Conservation (phyloP, 78 protist genomes). For the Protostelium mycophagum region DNA sequence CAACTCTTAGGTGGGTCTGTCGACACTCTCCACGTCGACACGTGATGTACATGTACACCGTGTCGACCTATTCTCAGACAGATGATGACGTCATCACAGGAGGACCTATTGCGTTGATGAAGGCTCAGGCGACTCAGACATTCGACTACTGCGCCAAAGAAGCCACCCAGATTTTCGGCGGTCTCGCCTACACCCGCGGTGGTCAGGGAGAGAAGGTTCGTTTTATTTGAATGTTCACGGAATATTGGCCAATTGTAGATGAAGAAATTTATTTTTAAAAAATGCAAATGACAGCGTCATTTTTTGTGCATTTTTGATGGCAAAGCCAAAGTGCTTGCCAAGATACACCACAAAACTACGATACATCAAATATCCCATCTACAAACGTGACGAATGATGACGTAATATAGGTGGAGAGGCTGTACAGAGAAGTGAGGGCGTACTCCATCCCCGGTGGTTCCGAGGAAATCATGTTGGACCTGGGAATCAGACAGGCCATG, state of each 20-base stretch:
- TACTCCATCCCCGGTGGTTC: slow-evolving; percentile 35
- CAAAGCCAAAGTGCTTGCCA: too few species aligned
- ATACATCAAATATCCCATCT: too few species aligned
- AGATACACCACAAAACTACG: too few species aligned
- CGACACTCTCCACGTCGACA: too few species aligned
- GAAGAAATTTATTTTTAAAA: too few species aligned
- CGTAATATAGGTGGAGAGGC: slow-evolving; percentile 12
- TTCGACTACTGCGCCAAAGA: slow-evolving; percentile 60
- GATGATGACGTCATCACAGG: too few species aligned
- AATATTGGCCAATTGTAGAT: too few species aligned
- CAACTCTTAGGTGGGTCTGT: slow-evolving; percentile 33
- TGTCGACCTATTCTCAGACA: too few species aligned
- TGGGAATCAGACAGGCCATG: neutral
- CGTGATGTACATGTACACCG: too few species aligned
- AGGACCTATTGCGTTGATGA: slow-evolving; percentile 38
- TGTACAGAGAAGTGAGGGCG: slow-evolving; percentile 46
- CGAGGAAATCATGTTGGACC: slow-evolving; percentile 32
- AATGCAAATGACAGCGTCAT: too few species aligned
- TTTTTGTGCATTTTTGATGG: too few species aligned
- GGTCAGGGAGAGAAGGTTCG: slow-evolving; percentile 24
- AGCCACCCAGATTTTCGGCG: slow-evolving; percentile 57
- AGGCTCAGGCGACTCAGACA: slow-evolving; percentile 45
- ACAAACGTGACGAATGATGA: too few species aligned
- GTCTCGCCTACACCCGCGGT: slow-evolving; percentile 30
- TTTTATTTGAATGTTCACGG: neutral